These are phyloP conservation scores for Tetrahymena malaccensis DNA, from an alignment of 73 alveolate genomes.

Conservation along the genomic window DNA sequence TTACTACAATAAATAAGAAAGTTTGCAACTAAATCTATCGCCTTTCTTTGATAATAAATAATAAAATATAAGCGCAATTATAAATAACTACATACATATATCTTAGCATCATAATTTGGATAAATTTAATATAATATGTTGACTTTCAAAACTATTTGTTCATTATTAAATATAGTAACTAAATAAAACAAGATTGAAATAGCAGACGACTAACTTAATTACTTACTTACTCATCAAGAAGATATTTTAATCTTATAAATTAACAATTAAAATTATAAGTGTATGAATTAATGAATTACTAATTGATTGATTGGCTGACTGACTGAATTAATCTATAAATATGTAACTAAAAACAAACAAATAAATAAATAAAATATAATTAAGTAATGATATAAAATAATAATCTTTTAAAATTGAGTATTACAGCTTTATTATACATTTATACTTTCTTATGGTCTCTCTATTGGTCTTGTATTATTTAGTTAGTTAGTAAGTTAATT, in stretches of 20 bases:
- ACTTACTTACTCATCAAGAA: not conserved
- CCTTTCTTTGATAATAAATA: not conserved
- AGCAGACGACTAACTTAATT: too few relatives aligned
- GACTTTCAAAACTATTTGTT: not conserved
- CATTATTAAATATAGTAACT: too few relatives aligned
- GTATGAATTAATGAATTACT: not conserved
- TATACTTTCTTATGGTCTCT: not conserved
- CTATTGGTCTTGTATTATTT: not conserved
- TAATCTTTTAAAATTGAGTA: too few relatives aligned
- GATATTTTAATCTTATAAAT: too few relatives aligned
- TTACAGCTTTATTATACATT: not conserved
- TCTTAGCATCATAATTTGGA: not conserved
- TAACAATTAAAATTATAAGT: not conserved
- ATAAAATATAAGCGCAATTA: not conserved
- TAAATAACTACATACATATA: not conserved
- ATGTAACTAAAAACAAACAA: too few relatives aligned
- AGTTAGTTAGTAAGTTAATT: too few relatives aligned
- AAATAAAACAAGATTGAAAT: too few relatives aligned
- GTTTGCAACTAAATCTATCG: not conserved
- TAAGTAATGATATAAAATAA: too few relatives aligned
- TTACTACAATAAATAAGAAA: not conserved
- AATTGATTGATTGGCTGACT: too few relatives aligned
- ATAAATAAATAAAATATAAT: too few relatives aligned
- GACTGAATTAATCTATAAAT: too few relatives aligned
- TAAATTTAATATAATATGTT: not conserved